Evolutionary conservation across 306 rosid species (phyloP), one percentile per base, ranked within the genome.

Genomic region (Arachis hypogaea): DNA sequence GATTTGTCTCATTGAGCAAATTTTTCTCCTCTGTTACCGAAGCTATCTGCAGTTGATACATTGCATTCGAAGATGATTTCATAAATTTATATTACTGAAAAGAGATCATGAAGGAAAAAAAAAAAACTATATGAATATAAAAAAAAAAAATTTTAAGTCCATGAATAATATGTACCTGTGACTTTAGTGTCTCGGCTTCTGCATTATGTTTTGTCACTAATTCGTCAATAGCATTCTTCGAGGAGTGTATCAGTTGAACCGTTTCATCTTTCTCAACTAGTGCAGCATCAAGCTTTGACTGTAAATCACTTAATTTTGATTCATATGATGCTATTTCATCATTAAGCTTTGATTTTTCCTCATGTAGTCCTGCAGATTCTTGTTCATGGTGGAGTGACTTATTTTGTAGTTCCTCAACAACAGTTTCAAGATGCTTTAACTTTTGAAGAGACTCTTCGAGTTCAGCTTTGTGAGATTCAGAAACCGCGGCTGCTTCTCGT

Each of bases 11-110:
- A 63, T 81, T 88, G 50, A 94, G 88, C 73, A 89, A 71, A 83
- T 85, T 81, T 82, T 88, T 95, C 87, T 95, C 99, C 54, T 90
- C 96, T 65, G 76, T 74, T 74, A 79, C 69, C 33, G 97, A 85
- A 78, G 93, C 85, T 68, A 92, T 87, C 99, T 95, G 89, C 72
- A 60, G 68, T 75, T 69, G 63, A 75, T 8, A 72, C 66, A 78
- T 74, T 75, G 72, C 45, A 59, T 61, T 77, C 43, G 55, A 29
- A 6, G 8, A 43, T 45, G n/a, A 50, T 66, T 60, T 61, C 33
- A 47, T 33, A 72, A 78, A 70, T n/a, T 11, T 38, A 49, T 50
- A 54, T 18, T 43, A 56, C 60, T 7, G 2, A 2, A 66, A 43
- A 72, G 29, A 72, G 69, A 75, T 38, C 11, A 47, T 64, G 52